These are phyloP conservation scores for Cyberlindnera misumaiensis DNA, from an alignment of 805 yeast genomes.

Conservation along the genomic window DNA sequence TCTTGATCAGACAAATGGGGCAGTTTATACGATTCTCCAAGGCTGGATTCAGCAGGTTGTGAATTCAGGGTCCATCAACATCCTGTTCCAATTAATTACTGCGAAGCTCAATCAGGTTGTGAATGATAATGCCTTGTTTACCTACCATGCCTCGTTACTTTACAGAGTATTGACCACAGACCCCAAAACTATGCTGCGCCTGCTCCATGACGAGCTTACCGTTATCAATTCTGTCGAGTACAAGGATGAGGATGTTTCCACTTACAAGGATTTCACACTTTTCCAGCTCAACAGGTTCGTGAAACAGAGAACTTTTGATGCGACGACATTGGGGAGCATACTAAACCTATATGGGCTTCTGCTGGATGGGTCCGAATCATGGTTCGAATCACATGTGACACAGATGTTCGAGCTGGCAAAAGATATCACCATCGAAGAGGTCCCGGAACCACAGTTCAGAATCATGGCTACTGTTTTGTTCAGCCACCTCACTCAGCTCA, in stretches of 20 bases:
- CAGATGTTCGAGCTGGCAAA: slow-evolving; percentile 32
- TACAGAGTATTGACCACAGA: slow-evolving; percentile 45
- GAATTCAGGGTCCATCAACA: slow-evolving; percentile 48
- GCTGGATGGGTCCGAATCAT: slow-evolving; percentile 50
- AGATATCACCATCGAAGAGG: slow-evolving; percentile 12
- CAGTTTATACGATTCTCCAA: slow-evolving; percentile 35
- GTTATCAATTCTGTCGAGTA: slow-evolving; percentile 43
- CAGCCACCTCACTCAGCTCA: slow-evolving; percentile 19
- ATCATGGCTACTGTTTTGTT: slow-evolving; percentile 18
- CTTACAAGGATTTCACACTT: slow-evolving; percentile 53
- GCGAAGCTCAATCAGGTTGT: slow-evolving; percentile 42
- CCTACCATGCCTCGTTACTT: slow-evolving; percentile 53
- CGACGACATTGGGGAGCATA: slow-evolving; percentile 35
- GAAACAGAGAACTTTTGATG: slow-evolving; percentile 25
- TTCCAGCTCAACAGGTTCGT: slow-evolving; percentile 42
- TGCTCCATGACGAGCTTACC: slow-evolving; percentile 52
- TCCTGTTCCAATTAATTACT: slow-evolving; percentile 53
- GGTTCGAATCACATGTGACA: slow-evolving; percentile 41
- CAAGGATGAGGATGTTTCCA: slow-evolving; percentile 41
- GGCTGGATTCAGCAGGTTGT: slow-evolving; percentile 43
- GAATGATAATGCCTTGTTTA: slow-evolving; percentile 58
- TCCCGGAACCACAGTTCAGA: slow-evolving; percentile 12
- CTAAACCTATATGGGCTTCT: slow-evolving; percentile 40
- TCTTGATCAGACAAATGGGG: slow-evolving; percentile 36
- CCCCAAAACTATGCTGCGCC: slow-evolving; percentile 34